phyloP scores from a whole-genome alignment of 495 filamentous ascomycete genomes.

The Elasticomyces elasticus region DNA sequence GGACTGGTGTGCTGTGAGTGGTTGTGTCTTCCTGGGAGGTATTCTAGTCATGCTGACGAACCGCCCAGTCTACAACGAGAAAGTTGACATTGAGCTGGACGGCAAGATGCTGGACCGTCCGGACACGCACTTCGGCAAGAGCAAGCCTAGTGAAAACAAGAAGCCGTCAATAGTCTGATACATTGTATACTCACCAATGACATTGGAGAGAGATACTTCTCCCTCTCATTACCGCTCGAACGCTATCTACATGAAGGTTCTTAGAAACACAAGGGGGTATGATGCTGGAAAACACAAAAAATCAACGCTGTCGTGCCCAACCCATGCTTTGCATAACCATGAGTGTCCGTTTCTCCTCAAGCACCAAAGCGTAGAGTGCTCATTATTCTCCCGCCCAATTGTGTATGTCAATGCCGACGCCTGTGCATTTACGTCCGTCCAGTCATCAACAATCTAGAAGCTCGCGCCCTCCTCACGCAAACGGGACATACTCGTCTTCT shows the following conservation, averaged over 20 bases:
- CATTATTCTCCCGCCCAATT: background rate
- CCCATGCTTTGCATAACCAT: slow-evolving; percentile 4
- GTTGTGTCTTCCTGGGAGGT: background rate
- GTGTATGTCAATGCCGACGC: too few relatives aligned
- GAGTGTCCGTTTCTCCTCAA: too few relatives aligned
- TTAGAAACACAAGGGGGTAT: slow-evolving; percentile 14
- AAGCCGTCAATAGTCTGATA: slow-evolving; percentile 4
- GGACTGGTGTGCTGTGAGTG: slow-evolving; percentile 30
- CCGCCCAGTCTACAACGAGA: slow-evolving; percentile 51
- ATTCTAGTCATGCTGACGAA: background rate
- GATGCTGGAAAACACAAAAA: slow-evolving; percentile 16
- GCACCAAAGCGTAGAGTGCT: too few relatives aligned
- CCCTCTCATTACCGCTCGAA: slow-evolving; percentile 8
- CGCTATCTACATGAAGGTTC: slow-evolving; percentile 7
- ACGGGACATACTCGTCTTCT: slow-evolving; percentile 23
- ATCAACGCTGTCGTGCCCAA: background rate
- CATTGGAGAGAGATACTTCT: background rate
- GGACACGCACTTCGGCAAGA: slow-evolving; percentile 20
- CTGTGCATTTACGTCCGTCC: slow-evolving; percentile 3
- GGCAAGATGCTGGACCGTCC: slow-evolving; percentile 36
- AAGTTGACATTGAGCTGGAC: slow-evolving; percentile 48
- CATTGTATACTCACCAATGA: background rate
- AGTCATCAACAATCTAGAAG: slow-evolving; percentile 6
- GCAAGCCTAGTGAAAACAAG: slow-evolving; percentile 12
- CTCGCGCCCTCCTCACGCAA: slow-evolving; percentile 17